These are phyloP conservation scores for Kingdonia uniflora DNA, from an alignment of 164 flowering plant species.

Conservation along the genomic window DNA sequence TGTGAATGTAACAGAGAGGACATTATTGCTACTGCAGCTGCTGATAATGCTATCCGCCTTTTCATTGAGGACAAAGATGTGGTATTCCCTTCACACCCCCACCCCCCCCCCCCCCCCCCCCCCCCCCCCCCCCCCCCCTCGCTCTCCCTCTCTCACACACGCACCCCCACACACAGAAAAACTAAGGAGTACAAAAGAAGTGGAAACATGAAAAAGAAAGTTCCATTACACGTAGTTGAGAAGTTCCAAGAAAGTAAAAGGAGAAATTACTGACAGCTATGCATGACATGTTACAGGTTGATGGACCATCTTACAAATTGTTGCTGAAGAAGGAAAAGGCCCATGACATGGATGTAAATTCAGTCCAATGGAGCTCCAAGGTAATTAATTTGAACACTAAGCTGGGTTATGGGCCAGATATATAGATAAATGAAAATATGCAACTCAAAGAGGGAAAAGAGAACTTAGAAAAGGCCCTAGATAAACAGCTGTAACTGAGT, in stretches of 20 bases:
- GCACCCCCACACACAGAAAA: too few relatives aligned
- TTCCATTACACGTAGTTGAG: background rate
- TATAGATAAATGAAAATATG: too few relatives aligned
- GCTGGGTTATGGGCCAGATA: too few relatives aligned
- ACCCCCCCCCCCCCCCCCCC: too few relatives aligned
- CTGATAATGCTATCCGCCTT: constrained; percentile 79
- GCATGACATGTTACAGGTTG: constrained; percentile 30
- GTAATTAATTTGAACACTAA: constrained; percentile 24
- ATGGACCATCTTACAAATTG: constrained; percentile 58
- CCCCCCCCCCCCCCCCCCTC: too few relatives aligned
- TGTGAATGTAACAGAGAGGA: constrained; percentile 51
- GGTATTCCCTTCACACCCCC: too few relatives aligned
- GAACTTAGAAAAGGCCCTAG: too few relatives aligned
- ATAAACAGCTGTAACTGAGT: too few relatives aligned
- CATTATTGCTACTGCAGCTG: constrained; percentile 86
- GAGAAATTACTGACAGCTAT: background rate
- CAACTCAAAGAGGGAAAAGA: too few relatives aligned
- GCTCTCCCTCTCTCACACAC: too few relatives aligned
- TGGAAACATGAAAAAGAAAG: background rate
- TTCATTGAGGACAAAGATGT: constrained; percentile 54
- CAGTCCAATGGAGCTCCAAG: constrained; percentile 80
- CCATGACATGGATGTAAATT: constrained; percentile 86
- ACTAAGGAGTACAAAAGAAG: background rate
- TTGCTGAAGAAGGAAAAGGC: constrained; percentile 76
- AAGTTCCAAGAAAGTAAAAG: background rate